These are phyloP conservation scores for Colletotrichum eleusines DNA, from an alignment of 2,329 filamentous ascomycete species.

Conservation along the genomic window DNA sequence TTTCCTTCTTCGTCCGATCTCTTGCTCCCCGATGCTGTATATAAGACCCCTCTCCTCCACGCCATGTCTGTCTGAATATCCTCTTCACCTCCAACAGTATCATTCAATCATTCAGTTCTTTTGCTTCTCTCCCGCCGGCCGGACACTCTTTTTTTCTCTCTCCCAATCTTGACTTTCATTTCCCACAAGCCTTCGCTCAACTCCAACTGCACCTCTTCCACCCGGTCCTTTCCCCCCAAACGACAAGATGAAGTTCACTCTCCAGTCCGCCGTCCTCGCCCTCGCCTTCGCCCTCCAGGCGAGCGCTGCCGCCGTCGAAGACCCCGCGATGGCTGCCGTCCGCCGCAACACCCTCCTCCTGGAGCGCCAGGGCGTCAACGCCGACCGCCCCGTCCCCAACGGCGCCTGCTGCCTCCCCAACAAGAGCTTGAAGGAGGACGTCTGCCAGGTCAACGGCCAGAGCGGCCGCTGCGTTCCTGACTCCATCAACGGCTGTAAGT, in stretches of 20 bases:
- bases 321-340: constrained; percentile 41
- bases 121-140: constrained; percentile 39
- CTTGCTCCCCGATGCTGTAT: background rate
- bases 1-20: background rate
- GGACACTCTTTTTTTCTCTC: constrained; percentile 33
- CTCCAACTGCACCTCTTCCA: background rate
- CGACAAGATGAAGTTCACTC: constrained; percentile 49
- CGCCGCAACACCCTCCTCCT: constrained; percentile 45
- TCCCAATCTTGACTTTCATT: background rate
- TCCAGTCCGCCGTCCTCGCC: constrained; percentile 45
- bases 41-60: constrained; percentile 9
- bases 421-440: constrained; percentile 53
- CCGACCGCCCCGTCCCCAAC: constrained; percentile 50
- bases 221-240: background rate
- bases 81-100: constrained; percentile 9
- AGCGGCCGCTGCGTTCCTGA: constrained; percentile 51
- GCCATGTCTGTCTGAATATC: background rate
- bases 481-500: constrained; percentile 52
- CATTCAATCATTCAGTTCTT: constrained; percentile 29
- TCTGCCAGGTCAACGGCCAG: constrained; percentile 51
- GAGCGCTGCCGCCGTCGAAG: constrained; percentile 42
- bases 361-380: constrained; percentile 52
- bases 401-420: constrained; percentile 53
- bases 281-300: constrained; percentile 45
- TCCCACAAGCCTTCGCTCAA: constrained; percentile 7